Conservation (phyloP, 768 basidiomycete genomes). For the Serendipita sp. region DNA sequence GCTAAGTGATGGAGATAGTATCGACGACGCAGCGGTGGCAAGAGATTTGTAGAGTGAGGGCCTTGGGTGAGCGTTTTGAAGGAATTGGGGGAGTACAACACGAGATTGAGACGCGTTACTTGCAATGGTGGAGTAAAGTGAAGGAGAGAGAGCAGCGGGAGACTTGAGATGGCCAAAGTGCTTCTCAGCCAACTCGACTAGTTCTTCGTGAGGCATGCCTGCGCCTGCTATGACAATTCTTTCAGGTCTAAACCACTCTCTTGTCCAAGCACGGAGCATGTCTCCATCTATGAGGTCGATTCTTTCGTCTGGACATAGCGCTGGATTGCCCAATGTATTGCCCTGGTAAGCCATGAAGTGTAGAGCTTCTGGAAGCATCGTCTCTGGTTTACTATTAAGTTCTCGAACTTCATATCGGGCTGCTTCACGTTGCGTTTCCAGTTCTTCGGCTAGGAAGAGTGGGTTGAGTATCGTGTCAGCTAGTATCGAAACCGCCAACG, state of each 20-base stretch:
- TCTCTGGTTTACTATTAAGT: constrained; percentile 74
- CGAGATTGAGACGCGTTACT: background rate
- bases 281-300: constrained; percentile 48
- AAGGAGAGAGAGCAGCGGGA: constrained; percentile 14
- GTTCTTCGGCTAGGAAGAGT: constrained; percentile 55
- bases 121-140: constrained; percentile 11
- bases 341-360: constrained; percentile 71
- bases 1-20: constrained; percentile 7
- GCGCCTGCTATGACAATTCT: constrained; percentile 90
- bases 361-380: constrained; percentile 80
- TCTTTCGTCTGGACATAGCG: constrained; percentile 76
- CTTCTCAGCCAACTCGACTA: constrained; percentile 73
- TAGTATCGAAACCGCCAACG: constrained; percentile 71
- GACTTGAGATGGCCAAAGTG: constrained; percentile 56
- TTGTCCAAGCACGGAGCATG: constrained; percentile 45
- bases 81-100: background rate
- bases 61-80: constrained; percentile 11
- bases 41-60: constrained; percentile 27
- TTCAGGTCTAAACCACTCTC: constrained; percentile 82
- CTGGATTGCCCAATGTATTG: constrained; percentile 72
- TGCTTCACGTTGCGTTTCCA: constrained; percentile 70
- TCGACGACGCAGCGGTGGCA: constrained; percentile 16
- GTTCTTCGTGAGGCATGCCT: constrained; percentile 76
- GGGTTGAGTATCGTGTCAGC: constrained; percentile 81
- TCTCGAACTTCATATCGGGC: constrained; percentile 85